Conservation (phyloP, 768 basidiomycete species). For the Leccinellum albellum region DNA sequence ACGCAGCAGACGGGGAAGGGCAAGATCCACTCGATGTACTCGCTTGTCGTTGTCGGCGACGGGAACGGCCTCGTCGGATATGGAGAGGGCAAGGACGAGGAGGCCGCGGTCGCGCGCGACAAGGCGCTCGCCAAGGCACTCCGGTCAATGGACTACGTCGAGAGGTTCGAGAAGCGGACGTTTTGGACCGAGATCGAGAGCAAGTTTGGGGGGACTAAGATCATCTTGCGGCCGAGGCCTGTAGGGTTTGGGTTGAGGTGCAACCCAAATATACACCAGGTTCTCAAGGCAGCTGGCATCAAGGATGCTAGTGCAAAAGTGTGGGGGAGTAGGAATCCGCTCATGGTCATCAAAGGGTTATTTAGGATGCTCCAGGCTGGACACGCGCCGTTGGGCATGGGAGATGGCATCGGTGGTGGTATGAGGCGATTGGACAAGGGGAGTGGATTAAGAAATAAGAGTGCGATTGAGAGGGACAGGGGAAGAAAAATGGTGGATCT, state of each 20-base stretch:
- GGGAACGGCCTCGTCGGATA: conserved; percentile 80
- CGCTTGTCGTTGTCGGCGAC: conserved; percentile 74
- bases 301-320: conserved; percentile 94
- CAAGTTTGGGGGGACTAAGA: conserved; percentile 80
- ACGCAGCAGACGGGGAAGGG: conserved; percentile 94
- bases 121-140: conserved; percentile 70
- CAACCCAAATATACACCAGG: conserved; percentile 83
- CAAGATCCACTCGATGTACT: conserved; percentile 63
- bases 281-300: conserved; percentile 91
- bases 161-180: conserved; percentile 93
- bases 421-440: conserved; percentile 74
- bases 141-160: conserved; percentile 87
- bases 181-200: conserved; percentile 84
- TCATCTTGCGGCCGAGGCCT: conserved; percentile 77
- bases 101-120: conserved; percentile 46
- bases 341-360: conserved; percentile 74
- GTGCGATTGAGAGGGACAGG: conserved; percentile 75
- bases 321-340: conserved; percentile 83
- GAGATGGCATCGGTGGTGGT: conserved; percentile 73
- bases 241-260: conserved; percentile 91
- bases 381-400: conserved; percentile 74
- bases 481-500: conserved; percentile 74
- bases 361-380: conserved; percentile 85
- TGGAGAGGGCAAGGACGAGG: conserved; percentile 75
- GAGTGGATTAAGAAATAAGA: conserved; percentile 61